Base-by-base conservation (phyloP, 176 grass and related monocot genomes). In the Echinochloa phyllopogon region DNA sequence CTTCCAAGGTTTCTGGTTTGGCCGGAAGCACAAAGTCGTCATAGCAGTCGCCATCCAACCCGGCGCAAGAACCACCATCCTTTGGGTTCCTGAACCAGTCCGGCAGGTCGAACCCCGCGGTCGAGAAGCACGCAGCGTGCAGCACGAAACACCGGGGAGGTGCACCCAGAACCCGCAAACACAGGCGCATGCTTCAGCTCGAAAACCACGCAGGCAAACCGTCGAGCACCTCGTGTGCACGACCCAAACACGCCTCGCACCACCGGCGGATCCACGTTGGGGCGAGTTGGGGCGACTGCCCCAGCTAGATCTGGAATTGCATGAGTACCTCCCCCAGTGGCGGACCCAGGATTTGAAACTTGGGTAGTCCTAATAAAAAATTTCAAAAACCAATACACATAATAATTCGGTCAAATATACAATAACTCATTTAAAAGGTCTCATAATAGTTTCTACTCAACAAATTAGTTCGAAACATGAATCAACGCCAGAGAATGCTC, bases 51-150 rank as follows among this genome's bases (percentile, higher is more conserved):
- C 45, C 67, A 1, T 86, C 84, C 37, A 70, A 62, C 44, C 60
- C 27, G 3, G 85, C 50, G 47, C 38, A 75, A 51, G 61, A 88
- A 5, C 20, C 61, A 18, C 53, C 50, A 1, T 50, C 69, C 41
- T 97, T 68, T 0, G 92, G 90, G 79, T 89, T 78, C 67, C n/a
- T 90, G 80, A 94, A 97, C 94, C 94, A 97, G 81, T 91, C 88
- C 0, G 92, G 92, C n/a, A 97, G 55, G 7, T 90, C 80, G 18
- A 90, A 92, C 17, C 84, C 82, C 40, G 18, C 79, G 8, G 75
- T 90, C 20, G 89, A 63, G 16, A 79, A 87, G 41, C 43, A 20
- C 38, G 50, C 29, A 0, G 23, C 29, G 29, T 41, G 63, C n/a
- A 20, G 53, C 51, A n/a, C 2, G 78, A 84, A 37, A 15, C 33